Evolutionary conservation across 805 yeast genomes (phyloP), one percentile per base, ranked within the genome.

Genomic region (Cyberlindnera amylophila): DNA sequence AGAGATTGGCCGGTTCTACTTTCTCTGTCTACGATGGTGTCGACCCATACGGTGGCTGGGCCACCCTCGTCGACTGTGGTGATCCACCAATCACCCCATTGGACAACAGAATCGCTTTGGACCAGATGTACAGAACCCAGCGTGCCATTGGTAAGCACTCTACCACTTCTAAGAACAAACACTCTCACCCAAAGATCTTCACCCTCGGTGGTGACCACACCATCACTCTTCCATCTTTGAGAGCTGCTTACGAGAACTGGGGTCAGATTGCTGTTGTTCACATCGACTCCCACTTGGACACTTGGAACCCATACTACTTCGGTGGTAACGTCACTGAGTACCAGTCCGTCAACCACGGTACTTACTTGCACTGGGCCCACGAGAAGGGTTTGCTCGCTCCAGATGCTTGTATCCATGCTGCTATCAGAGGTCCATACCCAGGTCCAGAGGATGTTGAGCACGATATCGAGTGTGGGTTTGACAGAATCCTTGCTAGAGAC

Each of bases 221-320:
- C 14, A 63, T 74, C 34, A 67, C 78, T 6, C 59, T 75, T 32
- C 73, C 75, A 70, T 65, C 74, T 1, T 52, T 75, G 15, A 66
- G 66, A 52, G 70, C 75, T 9, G 74, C 72, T 14, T 70, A 64
- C 39, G 79, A 75, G 45, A 61, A 66, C 46, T 63, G 62, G 52
- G 76, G 77, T 8, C 58, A 62, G 37, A 46, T 74, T n/a, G 66
- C 71, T 13, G 75, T 74, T 59, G 58, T 44, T 55, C 77, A 81
- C 56, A 80, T 81, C 49, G 88, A 81, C 56, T 71, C 82, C 19
- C 88, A 81, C 58, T 70, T 81, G 34, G 88, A 82, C 61, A 81
- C 87, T 2, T 81, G 86, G 83, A 71, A 74, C 49, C 88, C 88
- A 5, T 59, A 66, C 39, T 73, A 70, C 15, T 64, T 80, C 28